phyloP scores from a whole-genome alignment of 2,329 filamentous ascomycete species.

The Dothistroma septosporum region DNA sequence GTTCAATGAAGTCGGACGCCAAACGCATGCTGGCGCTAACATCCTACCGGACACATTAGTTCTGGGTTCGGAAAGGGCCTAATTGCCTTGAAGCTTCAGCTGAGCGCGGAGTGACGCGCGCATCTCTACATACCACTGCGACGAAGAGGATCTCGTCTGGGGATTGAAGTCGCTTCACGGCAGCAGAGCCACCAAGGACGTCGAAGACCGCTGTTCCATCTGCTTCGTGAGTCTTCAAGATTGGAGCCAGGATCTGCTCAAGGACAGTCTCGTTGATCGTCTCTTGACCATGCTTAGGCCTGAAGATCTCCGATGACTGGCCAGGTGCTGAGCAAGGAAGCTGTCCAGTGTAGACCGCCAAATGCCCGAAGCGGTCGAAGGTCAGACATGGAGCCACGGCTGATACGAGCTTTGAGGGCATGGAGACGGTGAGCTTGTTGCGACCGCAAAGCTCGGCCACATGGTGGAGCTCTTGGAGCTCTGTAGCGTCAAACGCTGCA shows the following conservation, averaged over 20 bases:
- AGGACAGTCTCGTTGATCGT: slow-evolving; percentile 36
- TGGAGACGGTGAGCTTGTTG: slow-evolving; percentile 32
- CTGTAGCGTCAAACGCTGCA: slow-evolving; percentile 17
- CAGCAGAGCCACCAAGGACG: slow-evolving; percentile 28
- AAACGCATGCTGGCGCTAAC: slow-evolving; percentile 29
- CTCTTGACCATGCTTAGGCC: slow-evolving; percentile 32
- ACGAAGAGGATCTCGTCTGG: slow-evolving; percentile 36
- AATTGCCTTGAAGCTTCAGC: too few species aligned
- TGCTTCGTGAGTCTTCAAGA: slow-evolving; percentile 29
- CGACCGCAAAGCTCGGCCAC: slow-evolving; percentile 33
- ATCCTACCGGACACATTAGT: too few species aligned
- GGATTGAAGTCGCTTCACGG: slow-evolving; percentile 25
- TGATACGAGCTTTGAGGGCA: slow-evolving; percentile 29
- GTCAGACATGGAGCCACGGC: slow-evolving; percentile 34
- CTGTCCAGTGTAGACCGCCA: slow-evolving; percentile 38
- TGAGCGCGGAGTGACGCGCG: too few species aligned
- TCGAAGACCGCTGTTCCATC: slow-evolving; percentile 38
- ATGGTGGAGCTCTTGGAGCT: slow-evolving; percentile 29
- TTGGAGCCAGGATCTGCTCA: slow-evolving; percentile 35
- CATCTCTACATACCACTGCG: not conserved
- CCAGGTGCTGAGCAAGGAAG: slow-evolving; percentile 33
- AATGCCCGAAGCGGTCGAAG: slow-evolving; percentile 33
- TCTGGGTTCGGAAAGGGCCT: too few species aligned
- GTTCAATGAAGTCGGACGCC: slow-evolving; percentile 32
- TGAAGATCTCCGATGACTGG: slow-evolving; percentile 34